A percentile compares a stretch with the other conserved stretches of the same genome.
Evolutionary conservation across 179 eudicot genomes (phyloP).

Genomic region (Beta macrorhiza): DNA sequence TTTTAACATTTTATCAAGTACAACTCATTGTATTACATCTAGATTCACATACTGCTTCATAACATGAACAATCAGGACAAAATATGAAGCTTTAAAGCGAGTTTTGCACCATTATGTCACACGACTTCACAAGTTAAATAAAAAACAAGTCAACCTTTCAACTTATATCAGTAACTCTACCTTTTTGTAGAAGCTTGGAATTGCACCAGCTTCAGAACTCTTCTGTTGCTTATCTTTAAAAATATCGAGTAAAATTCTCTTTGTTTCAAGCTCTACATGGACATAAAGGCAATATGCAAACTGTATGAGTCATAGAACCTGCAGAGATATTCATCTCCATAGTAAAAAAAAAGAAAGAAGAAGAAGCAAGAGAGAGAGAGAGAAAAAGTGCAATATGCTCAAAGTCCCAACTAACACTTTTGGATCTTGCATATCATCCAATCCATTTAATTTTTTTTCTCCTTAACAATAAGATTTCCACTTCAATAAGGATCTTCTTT

Average conservation of each 20-base stretch:
- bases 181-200: slow-evolving; percentile 97
- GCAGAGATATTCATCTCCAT: background rate
- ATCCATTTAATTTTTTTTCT: background rate
- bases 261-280: slow-evolving; percentile 83
- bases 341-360: background rate
- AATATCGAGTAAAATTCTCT: slow-evolving; percentile 89
- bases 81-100: background rate
- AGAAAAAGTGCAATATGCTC: too few relatives aligned
- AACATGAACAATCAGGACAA: slow-evolving; percentile 4
- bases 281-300: slow-evolving; percentile 12
- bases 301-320: background rate
- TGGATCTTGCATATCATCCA: background rate
- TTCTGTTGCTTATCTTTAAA: slow-evolving; percentile 96
- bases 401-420: background rate
- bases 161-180: slow-evolving; percentile 22
- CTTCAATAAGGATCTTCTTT: too few relatives aligned
- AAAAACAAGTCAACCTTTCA: background rate
- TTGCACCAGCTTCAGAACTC: slow-evolving; percentile 85
- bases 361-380: background rate
- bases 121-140: background rate
- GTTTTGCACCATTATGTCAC: background rate
- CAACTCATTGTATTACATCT: background rate
- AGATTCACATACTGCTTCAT: background rate
- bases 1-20: background rate
- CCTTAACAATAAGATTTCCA: too few relatives aligned